phyloP scores from a whole-genome alignment of 164 flowering plant genomes.

The Berberis vulgaris region DNA sequence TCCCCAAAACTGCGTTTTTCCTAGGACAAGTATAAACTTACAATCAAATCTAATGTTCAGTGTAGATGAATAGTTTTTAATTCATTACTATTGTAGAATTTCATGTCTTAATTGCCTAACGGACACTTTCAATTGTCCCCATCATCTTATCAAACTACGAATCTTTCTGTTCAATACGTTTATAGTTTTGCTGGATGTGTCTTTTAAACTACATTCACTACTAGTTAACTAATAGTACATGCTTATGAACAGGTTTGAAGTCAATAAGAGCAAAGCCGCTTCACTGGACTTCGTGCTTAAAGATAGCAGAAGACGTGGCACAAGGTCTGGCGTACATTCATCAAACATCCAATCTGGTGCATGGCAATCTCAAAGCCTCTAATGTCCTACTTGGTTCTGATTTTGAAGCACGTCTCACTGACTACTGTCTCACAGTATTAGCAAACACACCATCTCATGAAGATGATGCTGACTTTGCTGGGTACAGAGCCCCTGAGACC shows the following conservation, averaged over 20 bases:
- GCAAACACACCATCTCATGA: constrained; percentile 17
- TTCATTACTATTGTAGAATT: too few relatives aligned
- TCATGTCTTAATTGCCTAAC: too few relatives aligned
- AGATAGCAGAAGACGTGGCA: constrained; percentile 95
- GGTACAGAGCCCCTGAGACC: constrained; percentile 64
- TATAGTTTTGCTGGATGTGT: background rate
- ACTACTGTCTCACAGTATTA: constrained; percentile 60
- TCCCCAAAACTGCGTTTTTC: too few relatives aligned
- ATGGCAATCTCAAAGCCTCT: constrained; percentile 86
- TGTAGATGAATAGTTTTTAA: too few relatives aligned
- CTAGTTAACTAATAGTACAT: background rate
- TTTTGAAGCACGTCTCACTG: constrained; percentile 87
- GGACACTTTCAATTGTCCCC: too few relatives aligned
- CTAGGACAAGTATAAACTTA: too few relatives aligned
- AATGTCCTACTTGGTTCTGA: constrained; percentile 90
- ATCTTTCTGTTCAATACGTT: too few relatives aligned
- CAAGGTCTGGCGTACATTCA: constrained; percentile 95
- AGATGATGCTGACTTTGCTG: constrained; percentile 18
- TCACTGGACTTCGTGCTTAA: constrained; percentile 97
- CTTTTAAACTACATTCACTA: background rate
- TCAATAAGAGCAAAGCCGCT: constrained; percentile 83
- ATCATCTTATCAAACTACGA: too few relatives aligned
- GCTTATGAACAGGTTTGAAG: constrained; percentile 50
- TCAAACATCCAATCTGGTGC: constrained; percentile 79
- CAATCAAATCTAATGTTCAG: too few relatives aligned